Evolutionary conservation across 208 protist genomes (phyloP).

Genomic region (Trichomonas gallinae): DNA sequence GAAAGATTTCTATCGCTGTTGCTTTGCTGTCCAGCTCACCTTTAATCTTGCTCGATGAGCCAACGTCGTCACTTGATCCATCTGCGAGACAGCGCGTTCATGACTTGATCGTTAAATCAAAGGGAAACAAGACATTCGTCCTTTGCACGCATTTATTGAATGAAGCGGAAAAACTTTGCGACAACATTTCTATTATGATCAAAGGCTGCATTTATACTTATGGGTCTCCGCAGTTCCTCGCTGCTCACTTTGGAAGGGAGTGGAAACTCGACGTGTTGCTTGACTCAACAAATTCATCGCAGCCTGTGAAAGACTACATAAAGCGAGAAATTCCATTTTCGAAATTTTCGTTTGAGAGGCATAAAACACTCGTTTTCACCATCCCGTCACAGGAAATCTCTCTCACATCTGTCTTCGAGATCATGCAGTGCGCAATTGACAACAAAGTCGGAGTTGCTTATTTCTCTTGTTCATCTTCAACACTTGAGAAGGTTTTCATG

Average conservation of each 20-base stretch:
- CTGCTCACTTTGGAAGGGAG: neutral
- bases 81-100: neutral
- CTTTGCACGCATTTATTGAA: neutral
- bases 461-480: neutral
- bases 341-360: neutral
- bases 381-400: neutral
- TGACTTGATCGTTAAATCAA: neutral
- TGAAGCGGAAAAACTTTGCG: neutral
- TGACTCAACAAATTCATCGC: neutral
- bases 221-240: neutral
- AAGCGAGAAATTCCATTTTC: neutral
- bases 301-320: neutral
- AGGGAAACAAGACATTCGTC: neutral
- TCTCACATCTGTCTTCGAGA: neutral
- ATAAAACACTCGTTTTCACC: neutral
- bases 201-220: neutral
- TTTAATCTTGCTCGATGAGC: constrained; percentile 1
- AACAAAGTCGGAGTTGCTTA: neutral
- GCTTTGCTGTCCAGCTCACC: neutral
- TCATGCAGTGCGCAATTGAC: neutral
- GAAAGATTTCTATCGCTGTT: neutral
- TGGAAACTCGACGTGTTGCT: neutral
- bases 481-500: neutral
- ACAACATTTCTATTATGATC: neutral
- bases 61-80: neutral